Evolutionary conservation across 192 early-diverging fungal genomes (phyloP), one percentile per base, ranked within the genome.

Genomic region (Jimgerdemannia lactiflua): DNA sequence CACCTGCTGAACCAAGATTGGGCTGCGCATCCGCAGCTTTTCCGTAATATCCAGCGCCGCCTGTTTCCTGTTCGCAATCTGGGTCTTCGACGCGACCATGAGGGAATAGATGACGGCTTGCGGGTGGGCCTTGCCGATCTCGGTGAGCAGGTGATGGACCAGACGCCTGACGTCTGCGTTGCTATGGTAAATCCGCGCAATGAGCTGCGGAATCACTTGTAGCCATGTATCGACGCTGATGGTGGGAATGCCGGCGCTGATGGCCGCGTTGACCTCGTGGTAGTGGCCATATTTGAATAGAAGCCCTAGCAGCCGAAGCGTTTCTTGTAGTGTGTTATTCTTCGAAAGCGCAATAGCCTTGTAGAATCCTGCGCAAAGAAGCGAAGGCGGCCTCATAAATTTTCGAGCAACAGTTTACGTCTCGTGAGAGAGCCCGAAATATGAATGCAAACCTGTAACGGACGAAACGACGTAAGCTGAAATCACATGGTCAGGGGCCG

Each of bases 51-150:
- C 89, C 73, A 91, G 81, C 0, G 97, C 95, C 1, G 95, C 92
- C 42, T 84, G 89, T 78, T 92, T 92, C 69, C 97, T 82, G 63
- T 89, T 73, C 3, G 77, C 77, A 75, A 91, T 94, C 72, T 94
- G 94, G 4, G 96, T 96, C 72, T 98, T 97, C 0, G 96, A 95
- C 10, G 97, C 97, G 0, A 99, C 97, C 4, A 94, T 97, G 39
- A 99, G 80, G 43, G 98, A 96, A 78, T 98, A 99, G 14, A 99
- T 90, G n/a, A 98, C 88, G 4, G 98, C 96, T 78, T 99, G 97
- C 4, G 98, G 98, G 78, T 99, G 95, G 67, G 89, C 89, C 77
- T 95, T 95, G 44, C 96, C 97, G 39, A 99, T 90, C 71, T 96
- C 96, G 1, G 89, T 87, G 71, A 99, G 80, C 20, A 99, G 74